Conservation (phyloP, 306 rosid genomes). For the Pyrus bretschneideri region DNA sequence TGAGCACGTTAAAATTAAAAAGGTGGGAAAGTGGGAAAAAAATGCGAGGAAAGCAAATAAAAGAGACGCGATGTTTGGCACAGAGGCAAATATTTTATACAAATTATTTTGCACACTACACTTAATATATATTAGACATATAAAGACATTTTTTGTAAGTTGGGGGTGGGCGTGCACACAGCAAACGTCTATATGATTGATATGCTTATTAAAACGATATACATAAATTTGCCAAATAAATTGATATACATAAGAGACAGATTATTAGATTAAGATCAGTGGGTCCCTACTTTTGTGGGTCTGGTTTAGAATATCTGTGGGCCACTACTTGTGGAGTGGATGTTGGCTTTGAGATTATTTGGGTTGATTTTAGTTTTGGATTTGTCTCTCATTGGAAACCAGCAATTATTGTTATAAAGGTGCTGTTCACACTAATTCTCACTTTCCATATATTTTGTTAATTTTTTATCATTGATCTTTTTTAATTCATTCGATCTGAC, state of each 20-base stretch:
- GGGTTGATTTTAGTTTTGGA: neutral
- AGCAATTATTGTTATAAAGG: neutral
- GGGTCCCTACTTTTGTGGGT: conserved; percentile 10
- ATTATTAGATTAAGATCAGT: neutral
- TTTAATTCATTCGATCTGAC: too few relatives aligned
- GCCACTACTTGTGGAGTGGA: neutral
- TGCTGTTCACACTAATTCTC: too few relatives aligned
- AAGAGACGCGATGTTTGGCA: neutral
- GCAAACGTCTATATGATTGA: neutral
- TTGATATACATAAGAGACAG: too few relatives aligned
- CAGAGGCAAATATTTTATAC: neutral
- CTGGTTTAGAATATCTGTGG: neutral
- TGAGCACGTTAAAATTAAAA: neutral
- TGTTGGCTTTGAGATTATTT: neutral
- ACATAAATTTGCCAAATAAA: neutral
- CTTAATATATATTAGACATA: neutral
- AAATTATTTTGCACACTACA: neutral
- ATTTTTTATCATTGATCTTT: too few relatives aligned
- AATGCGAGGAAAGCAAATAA: neutral
- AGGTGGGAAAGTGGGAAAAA: neutral
- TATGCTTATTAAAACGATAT: neutral
- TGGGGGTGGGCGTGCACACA: neutral
- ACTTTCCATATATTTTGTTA: too few relatives aligned
- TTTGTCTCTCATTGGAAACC: conserved; percentile 2
- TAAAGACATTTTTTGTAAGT: conserved; percentile 1